Evolutionary conservation across 1,284 basidiomycete species (phyloP).

Genomic region (Cerrena zonata): DNA sequence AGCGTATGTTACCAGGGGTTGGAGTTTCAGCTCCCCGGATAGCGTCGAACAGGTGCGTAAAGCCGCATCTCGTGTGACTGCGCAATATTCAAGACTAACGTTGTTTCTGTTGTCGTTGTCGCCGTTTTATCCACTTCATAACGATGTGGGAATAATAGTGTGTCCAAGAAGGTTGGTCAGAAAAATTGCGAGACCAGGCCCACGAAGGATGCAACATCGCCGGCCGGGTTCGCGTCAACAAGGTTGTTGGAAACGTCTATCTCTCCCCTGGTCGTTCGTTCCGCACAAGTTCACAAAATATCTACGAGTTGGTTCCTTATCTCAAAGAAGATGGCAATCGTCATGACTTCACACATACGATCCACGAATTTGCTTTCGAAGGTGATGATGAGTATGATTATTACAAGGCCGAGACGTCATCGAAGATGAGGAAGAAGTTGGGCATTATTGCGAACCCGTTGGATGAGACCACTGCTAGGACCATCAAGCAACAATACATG

Average conservation of each 20-base stretch:
- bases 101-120: neutral
- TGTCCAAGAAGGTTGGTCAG: slow-evolving; percentile 89
- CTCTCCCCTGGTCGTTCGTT: slow-evolving; percentile 89
- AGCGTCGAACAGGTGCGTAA: slow-evolving; percentile 80
- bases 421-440: slow-evolving; percentile 70
- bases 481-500: slow-evolving; percentile 74
- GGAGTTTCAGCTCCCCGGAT: slow-evolving; percentile 91
- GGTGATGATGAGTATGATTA: slow-evolving; percentile 76
- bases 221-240: slow-evolving; percentile 91
- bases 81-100: neutral
- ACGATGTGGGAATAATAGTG: slow-evolving; percentile 68
- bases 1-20: slow-evolving; percentile 86
- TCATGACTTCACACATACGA: slow-evolving; percentile 90
- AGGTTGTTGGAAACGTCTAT: slow-evolving; percentile 89
- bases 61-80: neutral
- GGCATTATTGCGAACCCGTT: slow-evolving; percentile 78
- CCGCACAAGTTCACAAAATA: slow-evolving; percentile 77
- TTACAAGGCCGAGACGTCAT: slow-evolving; percentile 55
- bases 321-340: slow-evolving; percentile 80
- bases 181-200: slow-evolving; percentile 87
- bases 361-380: slow-evolving; percentile 80
- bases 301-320: slow-evolving; percentile 94
- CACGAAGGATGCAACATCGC: slow-evolving; percentile 92
- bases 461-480: slow-evolving; percentile 65
- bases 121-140: no score